These are phyloP conservation scores for Eucalyptus caleyi DNA, from an alignment of 345 rosid species.

Conservation along the genomic window DNA sequence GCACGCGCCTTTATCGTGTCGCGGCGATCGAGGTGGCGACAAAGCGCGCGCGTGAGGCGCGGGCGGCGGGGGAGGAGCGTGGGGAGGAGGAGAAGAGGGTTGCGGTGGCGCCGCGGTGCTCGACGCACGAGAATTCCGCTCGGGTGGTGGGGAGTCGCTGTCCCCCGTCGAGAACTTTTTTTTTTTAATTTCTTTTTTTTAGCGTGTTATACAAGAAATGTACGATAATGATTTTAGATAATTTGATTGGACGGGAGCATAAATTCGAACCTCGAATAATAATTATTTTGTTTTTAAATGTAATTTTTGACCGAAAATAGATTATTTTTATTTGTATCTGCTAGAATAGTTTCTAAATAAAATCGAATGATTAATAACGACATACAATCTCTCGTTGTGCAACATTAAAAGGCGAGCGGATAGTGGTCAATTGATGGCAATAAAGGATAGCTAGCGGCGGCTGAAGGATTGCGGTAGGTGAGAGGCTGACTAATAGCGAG, in stretches of 20 bases:
- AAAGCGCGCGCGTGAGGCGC: neutral
- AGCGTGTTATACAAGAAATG: neutral
- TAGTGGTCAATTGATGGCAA: no score
- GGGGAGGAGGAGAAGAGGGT: neutral
- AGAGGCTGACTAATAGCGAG: fast-evolving
- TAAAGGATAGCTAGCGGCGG: neutral
- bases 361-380: no score
- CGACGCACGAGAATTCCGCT: neutral
- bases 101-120: neutral
- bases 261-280: no score
- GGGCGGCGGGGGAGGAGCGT: neutral
- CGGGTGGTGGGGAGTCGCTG: neutral
- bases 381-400: fast-evolving
- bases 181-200: no score
- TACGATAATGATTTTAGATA: neutral
- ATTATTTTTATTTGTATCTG: no score
- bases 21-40: neutral
- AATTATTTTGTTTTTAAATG: no score
- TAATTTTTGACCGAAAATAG: no score
- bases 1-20: neutral
- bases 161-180: neutral
- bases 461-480: no score
- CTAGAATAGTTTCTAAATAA: no score
- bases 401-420: fast-evolving
- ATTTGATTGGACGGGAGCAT: neutral